Conservation (phyloP, 1,139 yeast species). For the Saccharomyces pastorianus region DNA sequence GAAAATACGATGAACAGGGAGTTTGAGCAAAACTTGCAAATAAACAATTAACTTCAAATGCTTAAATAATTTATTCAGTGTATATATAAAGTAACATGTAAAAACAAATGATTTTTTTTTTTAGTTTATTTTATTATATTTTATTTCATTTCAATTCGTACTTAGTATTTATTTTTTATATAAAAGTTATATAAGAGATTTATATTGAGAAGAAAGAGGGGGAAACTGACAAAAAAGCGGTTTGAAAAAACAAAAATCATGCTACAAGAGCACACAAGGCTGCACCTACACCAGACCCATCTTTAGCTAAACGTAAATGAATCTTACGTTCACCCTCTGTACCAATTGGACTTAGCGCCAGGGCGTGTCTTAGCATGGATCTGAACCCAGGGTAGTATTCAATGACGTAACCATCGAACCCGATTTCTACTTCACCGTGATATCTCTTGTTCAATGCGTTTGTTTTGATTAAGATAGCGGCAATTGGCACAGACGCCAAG, state of each 20-base stretch:
- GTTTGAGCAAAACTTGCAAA: not conserved
- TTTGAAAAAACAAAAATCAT: slow-evolving; percentile 1
- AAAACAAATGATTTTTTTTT: too few relatives aligned
- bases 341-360: slow-evolving; percentile 61
- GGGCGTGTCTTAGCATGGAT: slow-evolving; percentile 67
- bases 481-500: slow-evolving; percentile 78
- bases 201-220: too few relatives aligned
- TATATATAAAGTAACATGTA: too few relatives aligned
- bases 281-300: slow-evolving; percentile 96
- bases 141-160: too few relatives aligned
- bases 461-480: slow-evolving; percentile 61
- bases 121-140: too few relatives aligned
- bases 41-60: not conserved
- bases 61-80: too few relatives aligned
- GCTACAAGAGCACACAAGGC: slow-evolving; percentile 68
- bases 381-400: slow-evolving; percentile 89
- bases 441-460: slow-evolving; percentile 47
- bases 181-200: too few relatives aligned
- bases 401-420: slow-evolving; percentile 91
- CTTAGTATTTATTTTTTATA: too few relatives aligned
- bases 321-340: slow-evolving; percentile 63
- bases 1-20: not conserved
- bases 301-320: slow-evolving; percentile 74
- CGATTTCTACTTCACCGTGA: slow-evolving; percentile 72
- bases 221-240: too few relatives aligned